Evolutionary conservation across 805 yeast genomes (phyloP).

Genomic region (Saccharomycopsis fermentans): DNA sequence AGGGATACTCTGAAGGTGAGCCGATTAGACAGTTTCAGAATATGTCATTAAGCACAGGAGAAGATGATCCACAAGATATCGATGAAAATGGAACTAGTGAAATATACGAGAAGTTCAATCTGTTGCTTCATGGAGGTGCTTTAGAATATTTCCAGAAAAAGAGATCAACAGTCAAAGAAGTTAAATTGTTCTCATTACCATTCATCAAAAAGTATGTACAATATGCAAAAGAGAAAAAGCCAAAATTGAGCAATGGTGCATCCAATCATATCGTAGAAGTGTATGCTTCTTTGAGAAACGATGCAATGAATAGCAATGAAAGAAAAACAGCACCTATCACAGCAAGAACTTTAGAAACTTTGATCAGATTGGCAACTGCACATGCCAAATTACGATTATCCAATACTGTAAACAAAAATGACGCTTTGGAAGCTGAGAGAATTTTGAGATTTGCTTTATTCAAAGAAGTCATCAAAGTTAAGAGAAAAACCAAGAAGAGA

Average conservation of each 20-base stretch:
- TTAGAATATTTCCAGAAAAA: conserved; percentile 27
- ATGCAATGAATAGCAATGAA: conserved; percentile 48
- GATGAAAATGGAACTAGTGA: conserved; percentile 36
- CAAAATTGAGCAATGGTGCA: conserved; percentile 69
- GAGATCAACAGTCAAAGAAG: conserved; percentile 27
- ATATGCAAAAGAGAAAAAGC: conserved; percentile 85
- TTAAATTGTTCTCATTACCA: conserved; percentile 58
- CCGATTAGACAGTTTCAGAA: conserved; percentile 75
- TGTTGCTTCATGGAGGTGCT: conserved; percentile 75
- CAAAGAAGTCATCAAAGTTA: conserved; percentile 50
- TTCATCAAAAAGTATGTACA: conserved; percentile 88
- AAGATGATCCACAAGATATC: conserved; percentile 37
- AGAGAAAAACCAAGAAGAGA: conserved; percentile 23
- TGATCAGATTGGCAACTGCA: conserved; percentile 90
- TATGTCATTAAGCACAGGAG: conserved; percentile 75
- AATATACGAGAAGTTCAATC: conserved; percentile 78
- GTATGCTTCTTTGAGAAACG: conserved; percentile 76
- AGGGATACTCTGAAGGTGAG: conserved; percentile 85
- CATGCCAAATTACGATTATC: conserved; percentile 94
- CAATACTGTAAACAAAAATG: conserved; percentile 58
- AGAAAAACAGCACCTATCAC: conserved; percentile 88
- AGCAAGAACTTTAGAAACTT: conserved; percentile 94
- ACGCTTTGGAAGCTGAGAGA: conserved; percentile 80
- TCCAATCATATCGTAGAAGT: conserved; percentile 70
- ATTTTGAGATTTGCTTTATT: conserved; percentile 77